Evolutionary conservation across 345 rosid species (phyloP).

Genomic region (Hevea brasiliensis): DNA sequence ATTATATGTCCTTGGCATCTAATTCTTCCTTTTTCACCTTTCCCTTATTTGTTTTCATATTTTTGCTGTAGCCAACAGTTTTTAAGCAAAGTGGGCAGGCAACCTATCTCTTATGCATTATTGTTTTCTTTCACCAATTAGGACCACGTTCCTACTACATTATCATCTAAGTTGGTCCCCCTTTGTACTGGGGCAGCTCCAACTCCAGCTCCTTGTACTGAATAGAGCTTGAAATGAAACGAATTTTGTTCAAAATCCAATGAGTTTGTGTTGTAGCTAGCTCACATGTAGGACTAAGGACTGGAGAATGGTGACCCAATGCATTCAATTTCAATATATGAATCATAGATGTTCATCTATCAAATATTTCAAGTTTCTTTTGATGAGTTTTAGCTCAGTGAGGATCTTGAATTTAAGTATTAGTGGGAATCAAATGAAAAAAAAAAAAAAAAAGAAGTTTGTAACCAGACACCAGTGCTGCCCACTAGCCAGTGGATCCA

Average conservation of each 20-base stretch:
- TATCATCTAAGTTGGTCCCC: constrained; percentile 22
- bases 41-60: background rate
- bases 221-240: background rate
- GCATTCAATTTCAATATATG: background rate
- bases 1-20: constrained; percentile 25
- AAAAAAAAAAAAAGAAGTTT: too few species aligned
- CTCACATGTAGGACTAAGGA: background rate
- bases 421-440: too few species aligned
- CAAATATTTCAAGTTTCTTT: too few species aligned
- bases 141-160: constrained; percentile 25
- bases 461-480: too few species aligned
- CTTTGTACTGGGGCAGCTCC: background rate
- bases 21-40: constrained; percentile 18
- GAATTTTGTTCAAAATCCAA: background rate
- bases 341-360: background rate
- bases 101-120: constrained; percentile 6
- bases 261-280: background rate
- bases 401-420: too few species aligned
- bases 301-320: background rate
- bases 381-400: too few species aligned
- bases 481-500: too few species aligned
- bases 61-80: constrained; percentile 28
- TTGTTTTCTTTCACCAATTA: constrained; percentile 3
- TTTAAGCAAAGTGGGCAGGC: constrained; percentile 32
- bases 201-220: background rate